Percentiles rank a stretch among this genome's conserved stretches.
Conservation (phyloP, 1,284 basidiomycete species). For the Takashimella koratensis region DNA sequence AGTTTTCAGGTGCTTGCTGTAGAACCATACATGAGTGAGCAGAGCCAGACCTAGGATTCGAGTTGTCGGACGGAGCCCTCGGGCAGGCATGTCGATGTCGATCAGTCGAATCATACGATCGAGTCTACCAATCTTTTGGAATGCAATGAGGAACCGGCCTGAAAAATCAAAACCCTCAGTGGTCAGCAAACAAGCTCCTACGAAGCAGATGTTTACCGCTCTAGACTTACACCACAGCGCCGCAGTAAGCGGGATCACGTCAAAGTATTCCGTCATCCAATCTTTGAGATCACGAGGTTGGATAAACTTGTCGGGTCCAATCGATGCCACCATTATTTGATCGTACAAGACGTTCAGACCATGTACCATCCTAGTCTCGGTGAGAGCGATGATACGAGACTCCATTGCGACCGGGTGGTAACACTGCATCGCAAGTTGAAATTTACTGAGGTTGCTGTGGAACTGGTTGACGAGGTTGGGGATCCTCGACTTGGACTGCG, state of each 20-base stretch:
- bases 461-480: conserved; percentile 1
- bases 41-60: neutral
- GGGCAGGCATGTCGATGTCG: neutral
- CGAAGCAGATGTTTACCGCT: neutral
- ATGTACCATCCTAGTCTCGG: neutral
- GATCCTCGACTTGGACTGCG: neutral
- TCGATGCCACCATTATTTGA: conserved; percentile 17
- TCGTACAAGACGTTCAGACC: conserved; percentile 14
- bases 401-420: conserved; percentile 22
- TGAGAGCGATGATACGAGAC: conserved; percentile 7
- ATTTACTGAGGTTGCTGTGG: conserved; percentile 16
- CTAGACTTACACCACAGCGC: conserved; percentile 22
- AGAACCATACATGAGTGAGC: neutral
- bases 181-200: neutral
- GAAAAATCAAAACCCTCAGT: conserved; percentile 2
- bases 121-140: neutral
- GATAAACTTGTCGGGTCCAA: conserved; percentile 18
- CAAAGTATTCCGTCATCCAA: conserved; percentile 1
- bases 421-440: conserved; percentile 16
- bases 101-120: neutral
- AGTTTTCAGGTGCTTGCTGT: neutral
- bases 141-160: neutral
- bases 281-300: conserved; percentile 11
- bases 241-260: conserved; percentile 15
- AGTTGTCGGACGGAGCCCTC: neutral